Evolutionary conservation across 2,329 filamentous ascomycete genomes (phyloP), one percentile per base, ranked within the genome.

Genomic region (Achaetomium macrosporum): DNA sequence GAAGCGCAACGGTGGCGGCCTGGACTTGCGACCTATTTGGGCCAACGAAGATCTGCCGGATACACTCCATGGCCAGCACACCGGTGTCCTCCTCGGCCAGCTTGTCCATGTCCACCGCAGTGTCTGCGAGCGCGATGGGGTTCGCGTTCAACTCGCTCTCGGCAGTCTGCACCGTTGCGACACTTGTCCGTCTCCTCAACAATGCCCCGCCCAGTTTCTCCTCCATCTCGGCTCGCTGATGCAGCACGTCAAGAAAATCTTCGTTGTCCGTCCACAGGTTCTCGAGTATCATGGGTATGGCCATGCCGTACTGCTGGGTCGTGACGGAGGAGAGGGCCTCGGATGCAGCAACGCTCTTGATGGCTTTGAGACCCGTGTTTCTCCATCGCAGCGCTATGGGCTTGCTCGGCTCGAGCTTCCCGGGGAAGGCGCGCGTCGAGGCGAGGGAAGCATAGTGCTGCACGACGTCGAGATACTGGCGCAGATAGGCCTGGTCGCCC

Each of bases 1-100:
- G 73, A 25, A 93, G 77, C 1, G 87, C 80, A 1, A 76, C 73
- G 0, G 90, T 93, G 15, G 89, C 90, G 37, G 82, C 75, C 52
- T 90, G 84, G 42, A 95, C 85, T 67, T 96, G 92, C 9, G 83
- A 78, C 51, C 89, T 79, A 64, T 90, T 95, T 57, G 90, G 90
- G 9, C 84, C 83, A 30, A 87, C 77, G 63, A 95, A 96, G 43
- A 96, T 88, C 62, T 87, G 84, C 69, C 92, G 88, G 51, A 99
- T 73, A 65, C 90, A 95, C 63, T 90, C 85, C 61, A 96, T 76
- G 5, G 93, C 92, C 57, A 95, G 74, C 8, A 95, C 76, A 29
- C 88, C 88, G 15, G 90, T 90, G 64, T 95, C 88, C 71, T 96
- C 85, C 69, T 97, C 91, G 1, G 90, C 91, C 55, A 93, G 74